Evolutionary conservation across 257 asterid genomes (phyloP).

Genomic region (Petunia axillaris): DNA sequence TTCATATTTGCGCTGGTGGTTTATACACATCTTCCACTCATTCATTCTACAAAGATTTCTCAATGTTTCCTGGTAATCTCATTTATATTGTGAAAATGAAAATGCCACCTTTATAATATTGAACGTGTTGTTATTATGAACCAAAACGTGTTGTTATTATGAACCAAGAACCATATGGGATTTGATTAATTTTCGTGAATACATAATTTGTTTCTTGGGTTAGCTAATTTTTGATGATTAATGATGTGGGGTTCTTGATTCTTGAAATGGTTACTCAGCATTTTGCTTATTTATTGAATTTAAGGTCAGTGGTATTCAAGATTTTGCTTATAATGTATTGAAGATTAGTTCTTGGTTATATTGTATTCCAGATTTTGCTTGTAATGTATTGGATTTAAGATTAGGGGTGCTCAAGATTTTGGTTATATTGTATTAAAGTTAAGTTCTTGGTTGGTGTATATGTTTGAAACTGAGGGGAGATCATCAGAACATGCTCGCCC

Average conservation of each 20-base stretch:
- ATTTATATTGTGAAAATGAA: too few species aligned
- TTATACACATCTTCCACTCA: too few species aligned
- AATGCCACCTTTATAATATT: too few species aligned
- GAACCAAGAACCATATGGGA: too few species aligned
- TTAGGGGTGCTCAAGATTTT: conserved; percentile 22
- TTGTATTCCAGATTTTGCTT: not conserved
- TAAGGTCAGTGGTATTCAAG: not conserved
- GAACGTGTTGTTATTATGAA: too few species aligned
- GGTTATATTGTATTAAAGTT: conserved; percentile 27
- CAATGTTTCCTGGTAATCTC: too few species aligned
- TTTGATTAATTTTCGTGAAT: not conserved
- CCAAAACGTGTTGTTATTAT: too few species aligned
- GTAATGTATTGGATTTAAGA: too few species aligned
- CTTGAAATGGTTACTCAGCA: conserved; percentile 28
- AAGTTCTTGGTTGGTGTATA: conserved; percentile 44
- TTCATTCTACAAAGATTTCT: too few species aligned
- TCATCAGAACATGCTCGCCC: conserved; percentile 66
- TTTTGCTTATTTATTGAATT: not conserved
- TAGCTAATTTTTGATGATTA: not conserved
- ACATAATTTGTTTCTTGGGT: not conserved
- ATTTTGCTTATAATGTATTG: conserved; percentile 8
- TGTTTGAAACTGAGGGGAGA: conserved; percentile 40
- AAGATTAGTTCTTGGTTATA: not conserved
- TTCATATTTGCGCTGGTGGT: too few species aligned
- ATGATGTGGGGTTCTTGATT: conserved; percentile 12